Evolutionary conservation across 2,329 filamentous ascomycete genomes (phyloP).

Genomic region (Sporothrix mexicana): DNA sequence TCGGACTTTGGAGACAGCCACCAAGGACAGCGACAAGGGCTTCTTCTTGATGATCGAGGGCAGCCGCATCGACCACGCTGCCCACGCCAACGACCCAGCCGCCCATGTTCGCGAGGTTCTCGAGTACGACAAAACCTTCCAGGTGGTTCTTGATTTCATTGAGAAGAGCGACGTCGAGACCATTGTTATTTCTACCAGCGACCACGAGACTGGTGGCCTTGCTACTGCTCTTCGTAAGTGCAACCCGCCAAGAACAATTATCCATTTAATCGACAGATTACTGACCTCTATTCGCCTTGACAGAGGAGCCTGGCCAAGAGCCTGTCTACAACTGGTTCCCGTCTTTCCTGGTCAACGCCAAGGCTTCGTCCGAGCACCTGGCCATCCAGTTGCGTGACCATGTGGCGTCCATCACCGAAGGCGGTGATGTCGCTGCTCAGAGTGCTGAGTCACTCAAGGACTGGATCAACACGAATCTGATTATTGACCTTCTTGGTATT

Average conservation of each 20-base stretch:
- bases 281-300: background rate
- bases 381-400: slow-evolving; percentile 66
- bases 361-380: slow-evolving; percentile 77
- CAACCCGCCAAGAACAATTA: background rate
- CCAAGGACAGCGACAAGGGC: slow-evolving; percentile 81
- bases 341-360: slow-evolving; percentile 73
- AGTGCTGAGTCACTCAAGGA: slow-evolving; percentile 50
- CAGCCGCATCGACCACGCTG: slow-evolving; percentile 93
- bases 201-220: slow-evolving; percentile 95
- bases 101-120: slow-evolving; percentile 90
- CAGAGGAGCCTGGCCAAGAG: slow-evolving; percentile 57
- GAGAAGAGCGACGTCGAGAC: slow-evolving; percentile 73
- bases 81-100: slow-evolving; percentile 81
- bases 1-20: slow-evolving; percentile 78
- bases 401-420: slow-evolving; percentile 49
- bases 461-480: slow-evolving; percentile 72
- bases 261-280: background rate
- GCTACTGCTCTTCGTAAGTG: slow-evolving; percentile 75
- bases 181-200: slow-evolving; percentile 86
- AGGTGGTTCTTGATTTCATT: slow-evolving; percentile 83
- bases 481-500: slow-evolving; percentile 77
- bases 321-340: slow-evolving; percentile 80
- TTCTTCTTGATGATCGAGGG: slow-evolving; percentile 99
- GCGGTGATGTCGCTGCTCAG: background rate
- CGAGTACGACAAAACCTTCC: slow-evolving; percentile 90